Conservation (phyloP, 805 yeast genomes). For the Hanseniaspora meyeri region DNA sequence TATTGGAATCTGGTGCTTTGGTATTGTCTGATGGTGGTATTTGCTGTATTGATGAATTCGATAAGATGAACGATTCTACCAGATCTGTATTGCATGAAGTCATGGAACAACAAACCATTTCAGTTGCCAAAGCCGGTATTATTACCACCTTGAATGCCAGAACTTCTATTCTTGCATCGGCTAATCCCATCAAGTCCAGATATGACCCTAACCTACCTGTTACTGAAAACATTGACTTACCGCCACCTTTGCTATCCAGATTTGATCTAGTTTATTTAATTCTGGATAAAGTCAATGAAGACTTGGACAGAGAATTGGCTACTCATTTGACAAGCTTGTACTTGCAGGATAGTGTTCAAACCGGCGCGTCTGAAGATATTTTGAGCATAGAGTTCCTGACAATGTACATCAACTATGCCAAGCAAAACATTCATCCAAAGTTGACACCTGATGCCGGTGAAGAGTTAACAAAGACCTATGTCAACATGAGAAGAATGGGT, state of each 20-base stretch:
- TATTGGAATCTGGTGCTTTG: slow-evolving; percentile 89
- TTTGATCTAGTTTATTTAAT: slow-evolving; percentile 88
- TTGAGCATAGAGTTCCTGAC: slow-evolving; percentile 82
- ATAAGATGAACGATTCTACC: slow-evolving; percentile 90
- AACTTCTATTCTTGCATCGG: slow-evolving; percentile 89
- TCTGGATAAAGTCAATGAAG: slow-evolving; percentile 83
- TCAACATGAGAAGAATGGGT: slow-evolving; percentile 86
- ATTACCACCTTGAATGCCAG: slow-evolving; percentile 94
- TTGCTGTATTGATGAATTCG: slow-evolving; percentile 97
- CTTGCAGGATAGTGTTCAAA: slow-evolving; percentile 71
- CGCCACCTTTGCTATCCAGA: slow-evolving; percentile 90
- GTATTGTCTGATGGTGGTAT: slow-evolving; percentile 96
- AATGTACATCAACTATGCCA: slow-evolving; percentile 85
- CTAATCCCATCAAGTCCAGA: slow-evolving; percentile 91
- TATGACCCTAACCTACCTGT: slow-evolving; percentile 93
- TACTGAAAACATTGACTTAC: slow-evolving; percentile 86
- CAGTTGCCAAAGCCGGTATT: slow-evolving; percentile 96
- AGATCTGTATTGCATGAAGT: slow-evolving; percentile 94
- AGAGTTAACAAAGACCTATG: slow-evolving; percentile 77
- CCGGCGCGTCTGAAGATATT: slow-evolving; percentile 45
- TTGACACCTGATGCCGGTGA: slow-evolving; percentile 69
- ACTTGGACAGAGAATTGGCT: slow-evolving; percentile 73
- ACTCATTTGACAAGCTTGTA: slow-evolving; percentile 84
- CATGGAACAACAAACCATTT: slow-evolving; percentile 98
- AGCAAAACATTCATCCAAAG: slow-evolving; percentile 67